phyloP scores from a whole-genome alignment of 768 basidiomycete species.

The Lentinula sp. region DNA sequence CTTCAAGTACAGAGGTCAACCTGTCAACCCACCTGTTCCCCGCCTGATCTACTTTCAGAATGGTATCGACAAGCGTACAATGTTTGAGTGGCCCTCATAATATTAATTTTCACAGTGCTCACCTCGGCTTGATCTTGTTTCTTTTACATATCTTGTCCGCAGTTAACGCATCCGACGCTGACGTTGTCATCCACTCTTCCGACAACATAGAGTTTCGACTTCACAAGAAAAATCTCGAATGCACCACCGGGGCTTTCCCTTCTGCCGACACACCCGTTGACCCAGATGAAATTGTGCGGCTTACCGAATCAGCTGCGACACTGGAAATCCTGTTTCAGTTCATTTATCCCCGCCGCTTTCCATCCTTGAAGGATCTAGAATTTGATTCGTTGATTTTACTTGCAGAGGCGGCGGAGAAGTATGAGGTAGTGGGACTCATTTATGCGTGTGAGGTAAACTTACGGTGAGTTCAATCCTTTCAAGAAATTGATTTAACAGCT shows the following conservation, averaged over 20 bases:
- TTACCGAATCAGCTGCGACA: background rate
- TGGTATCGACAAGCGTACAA: too few relatives aligned
- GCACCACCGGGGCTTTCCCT: background rate
- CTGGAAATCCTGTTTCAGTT: slow-evolving; percentile 4
- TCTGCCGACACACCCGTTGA: background rate
- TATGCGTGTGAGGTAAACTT: background rate
- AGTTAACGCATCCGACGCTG: too few relatives aligned
- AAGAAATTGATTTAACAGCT: too few relatives aligned
- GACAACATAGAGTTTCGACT: background rate
- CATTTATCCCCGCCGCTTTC: background rate
- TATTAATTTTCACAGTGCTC: too few relatives aligned
- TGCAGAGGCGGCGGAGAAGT: slow-evolving; percentile 7
- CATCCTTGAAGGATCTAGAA: background rate
- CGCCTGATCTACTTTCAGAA: too few relatives aligned
- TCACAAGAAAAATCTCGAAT: background rate
- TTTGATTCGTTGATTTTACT: background rate
- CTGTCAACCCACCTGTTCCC: too few relatives aligned
- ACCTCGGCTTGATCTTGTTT: too few relatives aligned
- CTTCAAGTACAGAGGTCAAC: too few relatives aligned
- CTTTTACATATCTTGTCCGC: too few relatives aligned
- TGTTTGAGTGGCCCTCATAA: too few relatives aligned
- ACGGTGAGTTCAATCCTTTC: background rate
- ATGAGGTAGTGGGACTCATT: background rate
- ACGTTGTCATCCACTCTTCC: background rate
- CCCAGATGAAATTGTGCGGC: background rate